Evolutionary conservation across 2,329 filamentous ascomycete genomes (phyloP).

Genomic region (Phyllosticta paracitricarpa): DNA sequence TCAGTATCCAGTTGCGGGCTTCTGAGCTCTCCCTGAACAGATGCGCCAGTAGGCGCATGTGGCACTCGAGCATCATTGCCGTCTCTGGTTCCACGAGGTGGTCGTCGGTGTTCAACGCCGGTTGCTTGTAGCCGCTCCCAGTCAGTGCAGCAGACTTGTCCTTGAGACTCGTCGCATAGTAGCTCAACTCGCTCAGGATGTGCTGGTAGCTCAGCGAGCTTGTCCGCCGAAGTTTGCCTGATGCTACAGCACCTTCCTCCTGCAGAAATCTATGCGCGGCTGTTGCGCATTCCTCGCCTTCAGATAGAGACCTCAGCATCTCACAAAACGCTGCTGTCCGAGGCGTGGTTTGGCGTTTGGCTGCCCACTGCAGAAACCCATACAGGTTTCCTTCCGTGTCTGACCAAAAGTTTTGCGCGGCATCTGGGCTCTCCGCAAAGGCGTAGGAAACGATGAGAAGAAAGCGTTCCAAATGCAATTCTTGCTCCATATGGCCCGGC

Average conservation of each 20-base stretch:
- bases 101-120: slow-evolving; percentile 25
- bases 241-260: slow-evolving; percentile 62
- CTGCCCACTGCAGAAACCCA: slow-evolving; percentile 96
- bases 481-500: slow-evolving; percentile 42
- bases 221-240: slow-evolving; percentile 69
- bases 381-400: slow-evolving; percentile 88
- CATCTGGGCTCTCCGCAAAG: slow-evolving; percentile 76
- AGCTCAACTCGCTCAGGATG: slow-evolving; percentile 81
- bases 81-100: slow-evolving; percentile 81
- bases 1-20: slow-evolving; percentile 65
- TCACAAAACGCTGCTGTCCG: slow-evolving; percentile 94
- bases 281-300: slow-evolving; percentile 71
- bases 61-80: slow-evolving; percentile 92
- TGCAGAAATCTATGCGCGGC: slow-evolving; percentile 81
- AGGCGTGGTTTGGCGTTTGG: slow-evolving; percentile 87
- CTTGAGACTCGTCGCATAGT: slow-evolving; percentile 69
- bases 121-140: slow-evolving; percentile 44
- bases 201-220: slow-evolving; percentile 86
- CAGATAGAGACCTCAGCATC: slow-evolving; percentile 81
- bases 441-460: slow-evolving; percentile 85
- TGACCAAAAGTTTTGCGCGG: slow-evolving; percentile 81
- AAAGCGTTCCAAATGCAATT: slow-evolving; percentile 69
- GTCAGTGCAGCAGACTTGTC: slow-evolving; percentile 55
- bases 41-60: slow-evolving; percentile 78
- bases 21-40: slow-evolving; percentile 63